Evolutionary conservation across 805 yeast genomes (phyloP).

Genomic region (Ogataea trehaloabstinens): DNA sequence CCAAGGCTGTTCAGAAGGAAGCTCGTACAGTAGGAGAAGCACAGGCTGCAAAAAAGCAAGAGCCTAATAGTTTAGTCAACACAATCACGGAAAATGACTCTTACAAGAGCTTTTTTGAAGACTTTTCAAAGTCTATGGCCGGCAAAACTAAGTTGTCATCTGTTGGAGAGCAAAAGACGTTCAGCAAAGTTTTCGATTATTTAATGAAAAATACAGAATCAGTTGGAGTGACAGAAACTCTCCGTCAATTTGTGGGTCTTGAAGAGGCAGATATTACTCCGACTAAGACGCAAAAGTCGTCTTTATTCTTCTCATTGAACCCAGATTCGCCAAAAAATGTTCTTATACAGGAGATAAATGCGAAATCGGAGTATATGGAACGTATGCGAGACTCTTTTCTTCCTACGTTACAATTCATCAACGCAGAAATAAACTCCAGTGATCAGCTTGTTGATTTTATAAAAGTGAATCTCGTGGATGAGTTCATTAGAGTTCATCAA

Average conservation of each 20-base stretch:
- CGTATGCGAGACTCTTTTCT: conserved; percentile 10
- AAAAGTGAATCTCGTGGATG: conserved; percentile 16
- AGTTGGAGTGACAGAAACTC: conserved; percentile 25
- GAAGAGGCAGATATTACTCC: conserved; percentile 8
- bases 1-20: not conserved
- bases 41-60: conserved; percentile 1
- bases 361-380: conserved; percentile 10
- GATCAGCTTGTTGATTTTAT: conserved; percentile 23
- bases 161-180: conserved; percentile 32
- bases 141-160: conserved; percentile 23
- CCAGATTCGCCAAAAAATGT: conserved; percentile 4
- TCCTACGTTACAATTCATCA: conserved; percentile 24
- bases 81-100: conserved; percentile 18
- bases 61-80: conserved; percentile 4
- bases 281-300: conserved; percentile 1
- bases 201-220: conserved; percentile 21
- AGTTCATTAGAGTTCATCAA: conserved; percentile 11
- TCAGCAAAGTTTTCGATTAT: conserved; percentile 29
- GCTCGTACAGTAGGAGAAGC: conserved; percentile 18
- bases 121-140: conserved; percentile 22
- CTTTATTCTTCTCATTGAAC: conserved; percentile 3
- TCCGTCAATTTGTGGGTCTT: conserved; percentile 22
- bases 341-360: conserved; percentile 9
- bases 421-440: conserved; percentile 17
- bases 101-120: conserved; percentile 26